These are phyloP conservation scores for Handroanthus guayacan DNA, from an alignment of 257 asterid species.

Conservation along the genomic window DNA sequence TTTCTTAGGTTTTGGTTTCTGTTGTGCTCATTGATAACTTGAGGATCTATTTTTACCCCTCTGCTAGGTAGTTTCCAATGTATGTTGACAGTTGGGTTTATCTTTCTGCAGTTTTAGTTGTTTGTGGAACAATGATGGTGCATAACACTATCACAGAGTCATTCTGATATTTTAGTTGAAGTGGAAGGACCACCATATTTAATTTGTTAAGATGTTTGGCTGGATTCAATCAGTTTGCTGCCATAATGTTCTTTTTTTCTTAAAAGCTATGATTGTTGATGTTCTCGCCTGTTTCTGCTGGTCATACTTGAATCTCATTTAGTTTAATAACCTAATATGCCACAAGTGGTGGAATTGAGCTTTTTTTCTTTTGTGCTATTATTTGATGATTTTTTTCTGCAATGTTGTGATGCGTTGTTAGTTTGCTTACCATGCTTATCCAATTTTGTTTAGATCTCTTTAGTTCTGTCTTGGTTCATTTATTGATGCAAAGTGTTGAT, in stretches of 20 bases:
- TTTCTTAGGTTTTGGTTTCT: slow-evolving; percentile 7
- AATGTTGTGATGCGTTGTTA: not conserved
- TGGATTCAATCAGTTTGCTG: not conserved
- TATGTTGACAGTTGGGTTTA: not conserved
- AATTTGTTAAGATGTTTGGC: not conserved
- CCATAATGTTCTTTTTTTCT: not conserved
- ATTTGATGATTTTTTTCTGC: not conserved
- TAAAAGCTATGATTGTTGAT: not conserved
- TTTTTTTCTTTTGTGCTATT: no score
- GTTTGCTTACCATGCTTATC: not conserved
- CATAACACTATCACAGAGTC: not conserved
- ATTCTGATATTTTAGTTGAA: not conserved
- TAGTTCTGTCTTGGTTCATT: not conserved
- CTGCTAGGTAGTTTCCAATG: slow-evolving; percentile 12
- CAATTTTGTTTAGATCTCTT: not conserved
- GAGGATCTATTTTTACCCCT: slow-evolving; percentile 6
- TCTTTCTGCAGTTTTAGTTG: not conserved
- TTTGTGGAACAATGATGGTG: slow-evolving; percentile 1
- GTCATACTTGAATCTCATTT: no score
- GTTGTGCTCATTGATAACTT: slow-evolving; percentile 12
- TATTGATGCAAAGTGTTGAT: not conserved
- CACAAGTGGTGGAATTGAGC: no score
- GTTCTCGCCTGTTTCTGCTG: no score
- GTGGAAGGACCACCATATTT: not conserved
- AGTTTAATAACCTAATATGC: no score